Base-by-base conservation (phyloP, 441 rosid species). In the Populus hybrid region DNA sequence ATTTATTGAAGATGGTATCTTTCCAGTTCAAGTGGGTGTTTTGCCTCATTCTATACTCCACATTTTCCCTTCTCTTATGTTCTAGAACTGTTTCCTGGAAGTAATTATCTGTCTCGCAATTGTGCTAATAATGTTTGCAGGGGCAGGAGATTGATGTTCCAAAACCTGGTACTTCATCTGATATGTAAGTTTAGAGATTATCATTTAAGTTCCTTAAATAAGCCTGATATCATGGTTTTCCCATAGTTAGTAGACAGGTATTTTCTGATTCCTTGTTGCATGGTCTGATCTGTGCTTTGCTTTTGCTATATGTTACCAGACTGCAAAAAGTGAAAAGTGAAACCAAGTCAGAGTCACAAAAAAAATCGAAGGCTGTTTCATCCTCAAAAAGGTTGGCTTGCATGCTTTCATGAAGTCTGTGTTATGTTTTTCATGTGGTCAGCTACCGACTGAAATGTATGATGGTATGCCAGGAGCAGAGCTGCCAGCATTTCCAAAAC, bases 161-260 rank as follows among this genome's bases (percentile, higher is more conserved):
- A 50, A 77, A 84, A 63, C 78, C 79, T 9, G 71, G 80, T 77
- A 67, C 82, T 63, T 88, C 86, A 46, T 79, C 79, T 70, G 79
- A 79, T 46, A 19, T 72, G 94, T 92, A 82, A 85, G 94, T 86
- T 26, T 69, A 72, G 67, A 40, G 68, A 40, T 67, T 71, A 21
- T 40, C 65, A 50, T 21, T 12, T 50, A 4, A 16, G 19, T 50
- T 50, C 6, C 5, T 50, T 50, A 50, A 50, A 50, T 14, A 50
- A 16, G 57, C 1, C 57, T 14, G 18, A 16, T 50, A 50, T 50
- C 46, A 38, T 14, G 10, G 26, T 26, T 28, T 24, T 67, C 36
- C 19, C 24, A 11, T 78, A 28, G 23, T 66, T 46, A 73, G 50
- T 11, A 35, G 36, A 66, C 30, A 16, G n/a, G 10, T 35, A 23